These are phyloP conservation scores for Clathrus columnatus DNA, from an alignment of 768 basidiomycete genomes.

Conservation along the genomic window DNA sequence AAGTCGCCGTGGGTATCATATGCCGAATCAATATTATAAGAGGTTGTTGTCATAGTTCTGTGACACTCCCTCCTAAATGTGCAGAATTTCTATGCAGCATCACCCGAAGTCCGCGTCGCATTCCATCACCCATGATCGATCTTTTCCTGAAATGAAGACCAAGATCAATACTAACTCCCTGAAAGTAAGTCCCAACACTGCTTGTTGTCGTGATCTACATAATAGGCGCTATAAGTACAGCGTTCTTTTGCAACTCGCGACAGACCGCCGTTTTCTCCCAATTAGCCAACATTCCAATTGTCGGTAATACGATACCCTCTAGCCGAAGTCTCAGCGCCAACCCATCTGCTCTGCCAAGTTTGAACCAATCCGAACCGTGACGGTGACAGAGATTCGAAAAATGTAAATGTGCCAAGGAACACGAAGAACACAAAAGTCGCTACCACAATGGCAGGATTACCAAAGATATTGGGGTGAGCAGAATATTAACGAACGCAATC, in stretches of 20 bases:
- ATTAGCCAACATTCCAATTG: no score
- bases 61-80: slow-evolving; percentile 42
- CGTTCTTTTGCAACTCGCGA: slow-evolving; percentile 33
- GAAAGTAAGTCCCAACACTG: slow-evolving; percentile 54
- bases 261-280: slow-evolving; percentile 37
- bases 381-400: slow-evolving; percentile 43
- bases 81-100: slow-evolving; percentile 54
- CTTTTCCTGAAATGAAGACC: slow-evolving; percentile 33
- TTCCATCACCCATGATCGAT: slow-evolving; percentile 39
- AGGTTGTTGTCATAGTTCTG: background rate
- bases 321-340: no score
- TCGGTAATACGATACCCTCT: no score
- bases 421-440: slow-evolving; percentile 44
- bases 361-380: slow-evolving; percentile 37
- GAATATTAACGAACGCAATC: slow-evolving; percentile 53
- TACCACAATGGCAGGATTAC: slow-evolving; percentile 28
- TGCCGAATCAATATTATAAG: background rate
- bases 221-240: slow-evolving; percentile 27
- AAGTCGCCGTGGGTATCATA: background rate
- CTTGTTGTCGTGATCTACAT: slow-evolving; percentile 32
- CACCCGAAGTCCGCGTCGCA: slow-evolving; percentile 55
- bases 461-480: slow-evolving; percentile 33
- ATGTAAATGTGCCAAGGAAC: slow-evolving; percentile 37
- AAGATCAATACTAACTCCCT: slow-evolving; percentile 48
- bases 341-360: no score